phyloP scores from a whole-genome alignment of 345 rosid genomes.

The Xanthoceras sorbifolium region DNA sequence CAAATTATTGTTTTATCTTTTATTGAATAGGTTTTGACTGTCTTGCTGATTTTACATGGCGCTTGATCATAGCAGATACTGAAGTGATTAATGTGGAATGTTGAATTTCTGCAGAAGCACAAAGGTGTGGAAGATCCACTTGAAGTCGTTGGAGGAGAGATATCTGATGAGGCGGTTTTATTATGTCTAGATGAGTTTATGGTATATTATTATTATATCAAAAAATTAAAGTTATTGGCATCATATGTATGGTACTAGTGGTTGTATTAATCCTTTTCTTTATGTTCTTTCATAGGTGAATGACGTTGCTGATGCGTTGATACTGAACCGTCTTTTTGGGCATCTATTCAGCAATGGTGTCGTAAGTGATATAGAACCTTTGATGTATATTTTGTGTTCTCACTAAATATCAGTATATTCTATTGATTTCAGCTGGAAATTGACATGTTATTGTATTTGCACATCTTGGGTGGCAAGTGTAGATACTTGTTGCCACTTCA shows the following conservation, averaged over 20 bases:
- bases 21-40: neutral
- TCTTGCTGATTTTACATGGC: slow-evolving; percentile 11
- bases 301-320: slow-evolving; percentile 99
- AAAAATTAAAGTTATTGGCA: neutral
- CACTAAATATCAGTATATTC: neutral
- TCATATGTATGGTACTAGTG: neutral
- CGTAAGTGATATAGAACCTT: slow-evolving; percentile 53
- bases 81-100: slow-evolving; percentile 8
- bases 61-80: slow-evolving; percentile 5
- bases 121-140: slow-evolving; percentile 94
- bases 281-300: slow-evolving; percentile 58
- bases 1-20: too few relatives aligned
- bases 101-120: slow-evolving; percentile 69
- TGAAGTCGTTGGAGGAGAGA: slow-evolving; percentile 96
- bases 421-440: slow-evolving; percentile 16
- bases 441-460: slow-evolving; percentile 20
- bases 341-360: slow-evolving; percentile 85
- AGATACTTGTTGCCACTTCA: slow-evolving; percentile 96
- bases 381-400: neutral
- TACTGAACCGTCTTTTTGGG: slow-evolving; percentile 79
- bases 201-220: slow-evolving; percentile 45
- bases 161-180: slow-evolving; percentile 85
- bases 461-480: slow-evolving; percentile 47
- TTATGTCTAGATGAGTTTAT: slow-evolving; percentile 94
- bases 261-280: slow-evolving; percentile 6